Conservation (phyloP, 1,139 yeast genomes). For the Sporopachydermia cereana region DNA sequence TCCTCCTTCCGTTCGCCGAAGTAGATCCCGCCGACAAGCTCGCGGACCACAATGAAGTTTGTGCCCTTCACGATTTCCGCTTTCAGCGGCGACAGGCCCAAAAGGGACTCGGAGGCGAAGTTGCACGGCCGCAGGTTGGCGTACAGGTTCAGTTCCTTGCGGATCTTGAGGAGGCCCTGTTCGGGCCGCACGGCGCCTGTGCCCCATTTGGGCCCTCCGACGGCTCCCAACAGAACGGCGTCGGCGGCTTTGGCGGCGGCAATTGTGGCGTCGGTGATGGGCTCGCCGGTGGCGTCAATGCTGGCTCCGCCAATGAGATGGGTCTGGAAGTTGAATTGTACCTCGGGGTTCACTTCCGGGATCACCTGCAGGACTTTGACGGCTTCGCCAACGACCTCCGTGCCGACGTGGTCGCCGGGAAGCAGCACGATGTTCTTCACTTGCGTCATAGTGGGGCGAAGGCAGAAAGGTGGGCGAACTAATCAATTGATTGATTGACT, state of each 20-base stretch:
- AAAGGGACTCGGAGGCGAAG: constrained; percentile 76
- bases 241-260: constrained; percentile 81
- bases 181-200: constrained; percentile 93
- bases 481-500: too few species aligned
- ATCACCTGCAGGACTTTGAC: constrained; percentile 80
- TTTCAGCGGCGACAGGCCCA: constrained; percentile 81
- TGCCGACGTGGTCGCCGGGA: constrained; percentile 97
- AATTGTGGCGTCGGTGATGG: constrained; percentile 80
- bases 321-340: constrained; percentile 63
- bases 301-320: constrained; percentile 98
- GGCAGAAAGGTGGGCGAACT: too few species aligned
- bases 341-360: constrained; percentile 45
- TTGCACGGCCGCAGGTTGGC: constrained; percentile 96
- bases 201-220: constrained; percentile 99
- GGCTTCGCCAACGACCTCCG: constrained; percentile 83
- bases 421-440: constrained; percentile 66
- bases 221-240: constrained; percentile 93
- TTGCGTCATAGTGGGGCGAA: not conserved
- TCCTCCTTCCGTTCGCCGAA: constrained; percentile 94
- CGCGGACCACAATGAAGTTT: constrained; percentile 85
- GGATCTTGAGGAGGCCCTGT: constrained; percentile 85
- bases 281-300: constrained; percentile 89
- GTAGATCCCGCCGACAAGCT: constrained; percentile 94
- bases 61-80: constrained; percentile 80
- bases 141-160: constrained; percentile 87